These are phyloP conservation scores for Sutorius australiensis DNA, from an alignment of 768 basidiomycete species.

Conservation along the genomic window DNA sequence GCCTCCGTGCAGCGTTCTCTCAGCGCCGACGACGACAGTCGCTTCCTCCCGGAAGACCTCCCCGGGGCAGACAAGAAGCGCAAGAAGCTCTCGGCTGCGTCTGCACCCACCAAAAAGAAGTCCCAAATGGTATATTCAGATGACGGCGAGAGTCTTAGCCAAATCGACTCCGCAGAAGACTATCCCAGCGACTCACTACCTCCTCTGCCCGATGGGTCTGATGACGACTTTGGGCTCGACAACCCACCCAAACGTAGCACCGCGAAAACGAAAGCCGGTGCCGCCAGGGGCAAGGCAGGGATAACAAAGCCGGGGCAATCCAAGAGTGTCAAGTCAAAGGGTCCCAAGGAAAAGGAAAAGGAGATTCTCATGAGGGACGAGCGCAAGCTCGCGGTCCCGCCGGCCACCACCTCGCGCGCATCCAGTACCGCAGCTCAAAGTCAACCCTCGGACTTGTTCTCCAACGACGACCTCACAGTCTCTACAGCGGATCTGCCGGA, in stretches of 20 bases:
- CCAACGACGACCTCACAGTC: conserved; percentile 29
- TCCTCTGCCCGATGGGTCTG: conserved; percentile 21
- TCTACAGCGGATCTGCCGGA: conserved; percentile 11
- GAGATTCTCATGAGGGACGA: conserved; percentile 41
- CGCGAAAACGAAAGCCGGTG: conserved; percentile 19
- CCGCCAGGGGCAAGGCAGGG: conserved; percentile 25
- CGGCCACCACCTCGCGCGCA: conserved; percentile 18
- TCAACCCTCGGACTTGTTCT: conserved; percentile 24
- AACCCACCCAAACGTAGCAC: conserved; percentile 19
- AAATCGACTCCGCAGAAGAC: conserved; percentile 25
- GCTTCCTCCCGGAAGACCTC: conserved; percentile 17
- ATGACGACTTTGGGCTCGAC: conserved; percentile 28
- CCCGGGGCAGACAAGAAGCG: conserved; percentile 7
- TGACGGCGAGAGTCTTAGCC: conserved; percentile 26
- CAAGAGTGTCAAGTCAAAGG: conserved; percentile 30
- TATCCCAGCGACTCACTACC: conserved; percentile 24
- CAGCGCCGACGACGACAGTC: conserved; percentile 13
- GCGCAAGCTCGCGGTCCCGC: conserved; percentile 29
- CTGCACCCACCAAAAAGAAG: conserved; percentile 19
- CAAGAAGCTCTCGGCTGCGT: conserved; percentile 13
- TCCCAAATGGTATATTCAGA: conserved; percentile 26
- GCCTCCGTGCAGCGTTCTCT: conserved; percentile 20
- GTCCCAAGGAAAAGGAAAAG: conserved; percentile 29
- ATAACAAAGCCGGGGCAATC: conserved; percentile 19
- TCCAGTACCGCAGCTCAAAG: conserved; percentile 34